Conservation (phyloP, 768 basidiomycete genomes). For the Trametes coccinea region DNA sequence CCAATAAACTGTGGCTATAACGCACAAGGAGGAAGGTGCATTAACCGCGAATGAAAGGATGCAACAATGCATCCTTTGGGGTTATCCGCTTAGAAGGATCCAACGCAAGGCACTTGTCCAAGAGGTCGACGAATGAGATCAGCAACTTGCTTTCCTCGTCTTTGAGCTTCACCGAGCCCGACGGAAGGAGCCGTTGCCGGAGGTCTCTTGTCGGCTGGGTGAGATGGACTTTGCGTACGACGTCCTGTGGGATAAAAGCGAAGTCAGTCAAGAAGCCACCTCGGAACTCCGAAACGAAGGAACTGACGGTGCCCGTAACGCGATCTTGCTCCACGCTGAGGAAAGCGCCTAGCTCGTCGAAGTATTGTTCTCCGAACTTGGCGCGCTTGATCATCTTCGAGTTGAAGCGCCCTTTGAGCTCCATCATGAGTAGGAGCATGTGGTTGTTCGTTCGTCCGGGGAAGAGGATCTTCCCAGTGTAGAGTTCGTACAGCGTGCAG, state of each 20-base stretch:
- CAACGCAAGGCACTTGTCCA: slow-evolving; percentile 88
- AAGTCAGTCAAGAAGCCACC: not conserved
- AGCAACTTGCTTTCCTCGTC: slow-evolving; percentile 88
- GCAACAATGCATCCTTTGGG: slow-evolving; percentile 86
- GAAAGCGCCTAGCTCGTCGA: slow-evolving; percentile 91
- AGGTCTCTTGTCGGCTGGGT: slow-evolving; percentile 84
- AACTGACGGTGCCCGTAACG: slow-evolving; percentile 78
- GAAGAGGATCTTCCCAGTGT: slow-evolving; percentile 96
- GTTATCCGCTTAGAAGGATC: slow-evolving; percentile 85
- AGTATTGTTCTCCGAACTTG: slow-evolving; percentile 89
- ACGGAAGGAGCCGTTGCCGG: slow-evolving; percentile 78
- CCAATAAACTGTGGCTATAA: too few species aligned
- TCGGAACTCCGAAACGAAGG: not conserved
- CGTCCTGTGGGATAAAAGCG: slow-evolving; percentile 53
- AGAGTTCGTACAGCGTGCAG: slow-evolving; percentile 94
- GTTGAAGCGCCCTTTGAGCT: slow-evolving; percentile 92
- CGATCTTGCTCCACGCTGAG: slow-evolving; percentile 81
- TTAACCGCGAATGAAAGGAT: slow-evolving; percentile 78
- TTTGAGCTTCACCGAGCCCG: slow-evolving; percentile 73
- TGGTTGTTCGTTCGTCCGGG: slow-evolving; percentile 97
- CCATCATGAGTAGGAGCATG: slow-evolving; percentile 98
- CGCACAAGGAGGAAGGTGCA: not conserved
- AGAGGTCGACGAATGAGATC: slow-evolving; percentile 78
- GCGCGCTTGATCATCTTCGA: slow-evolving; percentile 93
- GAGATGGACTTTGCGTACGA: slow-evolving; percentile 77